Conservation (phyloP, 805 yeast genomes). For the Debaryomyces prosopidis region DNA sequence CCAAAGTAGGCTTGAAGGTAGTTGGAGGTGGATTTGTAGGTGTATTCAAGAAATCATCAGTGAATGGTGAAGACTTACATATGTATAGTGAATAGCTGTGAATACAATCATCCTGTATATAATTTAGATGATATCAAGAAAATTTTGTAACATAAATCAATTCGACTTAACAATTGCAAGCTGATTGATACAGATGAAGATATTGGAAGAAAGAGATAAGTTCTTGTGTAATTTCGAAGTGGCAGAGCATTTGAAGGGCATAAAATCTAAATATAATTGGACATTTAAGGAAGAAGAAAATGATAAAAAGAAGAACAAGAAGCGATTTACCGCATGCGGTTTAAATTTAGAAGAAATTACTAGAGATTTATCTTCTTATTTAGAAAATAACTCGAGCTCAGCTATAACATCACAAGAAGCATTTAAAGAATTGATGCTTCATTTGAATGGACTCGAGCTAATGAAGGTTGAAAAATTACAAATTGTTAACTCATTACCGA, state of each 20-base stretch:
- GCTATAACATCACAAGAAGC: conserved; percentile 19
- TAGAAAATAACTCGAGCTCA: conserved; percentile 29
- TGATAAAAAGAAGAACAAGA: conserved; percentile 24
- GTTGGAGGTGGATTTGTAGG: neutral
- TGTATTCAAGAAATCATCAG: neutral
- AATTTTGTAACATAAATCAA: neutral
- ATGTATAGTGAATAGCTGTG: neutral
- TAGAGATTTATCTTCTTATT: conserved; percentile 45
- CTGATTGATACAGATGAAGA: conserved; percentile 30
- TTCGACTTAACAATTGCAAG: neutral
- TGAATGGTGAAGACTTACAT: neutral
- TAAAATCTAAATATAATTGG: conserved; percentile 51
- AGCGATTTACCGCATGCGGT: conserved; percentile 42
- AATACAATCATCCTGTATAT: neutral
- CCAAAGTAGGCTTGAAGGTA: neutral
- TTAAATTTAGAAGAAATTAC: conserved; percentile 49
- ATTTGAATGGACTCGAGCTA: conserved; percentile 52
- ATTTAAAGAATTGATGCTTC: conserved; percentile 41
- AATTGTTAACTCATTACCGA: conserved; percentile 77
- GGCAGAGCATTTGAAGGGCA: conserved; percentile 48
- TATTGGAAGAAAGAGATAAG: conserved; percentile 51
- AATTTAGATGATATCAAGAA: neutral
- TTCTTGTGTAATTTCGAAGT: conserved; percentile 70
- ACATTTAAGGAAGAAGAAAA: conserved; percentile 36
- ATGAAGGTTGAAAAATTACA: conserved; percentile 86